Evolutionary conservation across 2,329 filamentous ascomycete species (phyloP), one percentile per base, ranked within the genome.

Genomic region (Botrytis byssoidea): DNA sequence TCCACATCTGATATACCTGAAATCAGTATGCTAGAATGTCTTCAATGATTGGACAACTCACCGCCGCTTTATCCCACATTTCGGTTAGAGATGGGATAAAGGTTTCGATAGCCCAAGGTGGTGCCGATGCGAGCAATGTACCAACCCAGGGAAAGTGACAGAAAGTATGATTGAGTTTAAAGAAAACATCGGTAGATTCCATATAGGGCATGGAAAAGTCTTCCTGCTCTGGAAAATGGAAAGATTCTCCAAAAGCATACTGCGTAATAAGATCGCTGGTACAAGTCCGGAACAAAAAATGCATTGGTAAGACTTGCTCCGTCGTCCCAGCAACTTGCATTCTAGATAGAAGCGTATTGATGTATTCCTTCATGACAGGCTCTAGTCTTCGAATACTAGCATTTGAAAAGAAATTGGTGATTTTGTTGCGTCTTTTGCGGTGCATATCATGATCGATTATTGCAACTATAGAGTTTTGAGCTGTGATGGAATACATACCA

Each of bases 391-490:
- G 59, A 12, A 61, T 37, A 25, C 22, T 61, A 61, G 59, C 32
- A 61, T 61, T 61, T 25, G 59, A 61, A 7, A 61, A 61, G 57
- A 61, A 61, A 22, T 22, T 40, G 2, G 59, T 61, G 59, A 61
- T 61, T 25, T 35, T 61, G 35, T n/a, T 61, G 12, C 59, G 59
- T 61, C 59, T 25, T 61, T 25, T 61, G 22, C 35, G 59, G 22
- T 61, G 59, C 20, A 61, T 40, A 4, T 61, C 59, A 61, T 61
- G 59, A 4, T 61, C 59, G 4, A 61, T 61, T 9, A 35, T 61
- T n/a, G 35, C 59, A 40, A 61, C 59, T 83, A 61, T 61, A 14
- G 59, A 61, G 9, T 61, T 61, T 40, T 40, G 59, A 35, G 59
- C 59, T 40, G 59, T n/a, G 2, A 40, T 40, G 9, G 40, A 35